Percentiles rank a stretch among this genome's conserved stretches.
phyloP scores from a whole-genome alignment of 352 stramenopile species.

The Phytophthora hibernalis region DNA sequence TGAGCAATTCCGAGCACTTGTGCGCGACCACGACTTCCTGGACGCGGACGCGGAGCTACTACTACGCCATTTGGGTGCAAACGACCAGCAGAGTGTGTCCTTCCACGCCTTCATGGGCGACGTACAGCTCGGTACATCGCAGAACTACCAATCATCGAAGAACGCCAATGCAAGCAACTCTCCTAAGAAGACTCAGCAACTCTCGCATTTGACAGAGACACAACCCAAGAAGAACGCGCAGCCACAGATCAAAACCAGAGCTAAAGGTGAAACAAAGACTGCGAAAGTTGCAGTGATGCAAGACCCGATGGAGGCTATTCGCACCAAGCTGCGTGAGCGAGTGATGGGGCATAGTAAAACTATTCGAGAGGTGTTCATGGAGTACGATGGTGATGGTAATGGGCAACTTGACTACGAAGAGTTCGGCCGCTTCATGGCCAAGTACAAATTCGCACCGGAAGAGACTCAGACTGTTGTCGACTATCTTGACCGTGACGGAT shows the following conservation, averaged over 20 bases:
- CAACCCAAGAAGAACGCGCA: constrained; percentile 29
- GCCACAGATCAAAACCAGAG: constrained; percentile 26
- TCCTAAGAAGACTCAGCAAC: constrained; percentile 51
- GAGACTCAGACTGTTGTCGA: constrained; percentile 54
- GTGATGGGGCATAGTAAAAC: constrained; percentile 79
- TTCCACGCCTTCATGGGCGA: constrained; percentile 65
- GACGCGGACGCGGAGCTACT: constrained; percentile 58
- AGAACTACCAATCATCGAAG: constrained; percentile 44
- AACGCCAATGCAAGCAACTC: constrained; percentile 7
- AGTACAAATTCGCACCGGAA: constrained; percentile 60
- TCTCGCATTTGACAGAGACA: constrained; percentile 31
- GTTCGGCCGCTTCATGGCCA: constrained; percentile 73
- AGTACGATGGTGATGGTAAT: constrained; percentile 69
- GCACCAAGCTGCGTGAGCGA: constrained; percentile 61
- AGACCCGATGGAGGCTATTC: constrained; percentile 64
- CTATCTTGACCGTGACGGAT: constrained; percentile 64
- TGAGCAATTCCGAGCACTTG: constrained; percentile 55
- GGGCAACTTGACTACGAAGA: constrained; percentile 70
- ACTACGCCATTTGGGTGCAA: constrained; percentile 49
- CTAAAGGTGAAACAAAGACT: constrained; percentile 12
- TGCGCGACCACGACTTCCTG: constrained; percentile 64
- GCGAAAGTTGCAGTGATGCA: constrained; percentile 13
- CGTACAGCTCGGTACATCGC: constrained; percentile 42
- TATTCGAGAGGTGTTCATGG: constrained; percentile 75
- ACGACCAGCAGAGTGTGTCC: constrained; percentile 49